Evolutionary conservation across 495 filamentous ascomycete genomes (phyloP).

Genomic region (Daldinia loculata): DNA sequence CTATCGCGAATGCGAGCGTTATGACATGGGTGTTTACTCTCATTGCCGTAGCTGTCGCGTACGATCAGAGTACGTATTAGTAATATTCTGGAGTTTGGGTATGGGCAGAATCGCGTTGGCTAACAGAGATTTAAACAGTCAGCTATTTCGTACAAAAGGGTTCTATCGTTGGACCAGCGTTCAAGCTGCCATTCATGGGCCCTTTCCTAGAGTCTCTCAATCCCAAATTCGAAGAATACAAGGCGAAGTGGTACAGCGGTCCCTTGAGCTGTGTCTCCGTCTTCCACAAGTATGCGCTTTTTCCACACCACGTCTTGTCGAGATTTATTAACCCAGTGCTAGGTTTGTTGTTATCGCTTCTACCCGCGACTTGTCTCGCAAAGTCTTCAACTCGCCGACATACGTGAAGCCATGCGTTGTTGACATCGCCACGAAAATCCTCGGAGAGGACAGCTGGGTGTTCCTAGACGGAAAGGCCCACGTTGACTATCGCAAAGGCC

Average conservation of each 20-base stretch:
- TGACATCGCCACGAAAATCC: constrained; percentile 92
- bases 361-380: constrained; percentile 92
- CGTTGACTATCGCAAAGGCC: constrained; percentile 95
- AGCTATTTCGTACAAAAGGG: constrained; percentile 88
- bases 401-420: constrained; percentile 98
- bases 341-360: constrained; percentile 99
- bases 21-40: constrained; percentile 73
- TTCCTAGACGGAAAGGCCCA: constrained; percentile 96
- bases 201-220: constrained; percentile 93
- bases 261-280: constrained; percentile 95
- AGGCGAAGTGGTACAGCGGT: constrained; percentile 90
- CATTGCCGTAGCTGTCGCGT: constrained; percentile 74
- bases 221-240: constrained; percentile 89
- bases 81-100: not conserved
- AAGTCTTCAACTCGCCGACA: constrained; percentile 92
- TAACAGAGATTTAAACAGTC: constrained; percentile 61
- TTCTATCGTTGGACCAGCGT: constrained; percentile 79
- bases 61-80: constrained; percentile 79
- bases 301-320: not conserved
- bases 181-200: constrained; percentile 94
- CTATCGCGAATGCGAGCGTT: constrained; percentile 61
- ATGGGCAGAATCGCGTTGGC: constrained; percentile 28
- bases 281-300: constrained; percentile 90
- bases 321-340: constrained; percentile 10
- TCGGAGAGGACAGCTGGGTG: constrained; percentile 94